Conservation (phyloP, 2,329 filamentous ascomycete genomes). For the Beauveria pseudobassiana region DNA sequence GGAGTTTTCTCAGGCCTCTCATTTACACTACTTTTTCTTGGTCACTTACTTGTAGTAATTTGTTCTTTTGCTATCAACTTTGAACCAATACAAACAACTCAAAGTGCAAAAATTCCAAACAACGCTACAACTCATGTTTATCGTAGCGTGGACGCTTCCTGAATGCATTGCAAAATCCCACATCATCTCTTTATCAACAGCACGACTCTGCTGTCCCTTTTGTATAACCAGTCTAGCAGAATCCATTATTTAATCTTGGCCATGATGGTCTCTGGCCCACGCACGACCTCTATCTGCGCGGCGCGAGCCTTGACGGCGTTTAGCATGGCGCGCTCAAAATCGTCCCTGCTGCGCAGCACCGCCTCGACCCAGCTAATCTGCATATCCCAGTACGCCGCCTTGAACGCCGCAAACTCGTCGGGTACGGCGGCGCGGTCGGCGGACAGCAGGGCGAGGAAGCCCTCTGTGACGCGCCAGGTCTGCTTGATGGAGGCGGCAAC, state of each 20-base stretch:
- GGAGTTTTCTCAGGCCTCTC: constrained; percentile 2
- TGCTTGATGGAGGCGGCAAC: constrained; percentile 65
- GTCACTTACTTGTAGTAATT: constrained; percentile 2
- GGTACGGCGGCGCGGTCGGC: constrained; percentile 67
- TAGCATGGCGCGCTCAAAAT: constrained; percentile 87
- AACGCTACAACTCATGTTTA: too few relatives aligned
- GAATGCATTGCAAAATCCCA: not conserved
- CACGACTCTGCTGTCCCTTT: not conserved
- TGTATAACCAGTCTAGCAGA: not conserved
- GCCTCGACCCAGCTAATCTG: constrained; percentile 94
- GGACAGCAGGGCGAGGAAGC: constrained; percentile 71
- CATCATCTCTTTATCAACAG: not conserved
- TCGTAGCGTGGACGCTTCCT: not conserved
- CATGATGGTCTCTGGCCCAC: constrained; percentile 90
- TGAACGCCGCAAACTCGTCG: constrained; percentile 76
- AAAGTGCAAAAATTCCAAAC: not conserved
- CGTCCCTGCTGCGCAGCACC: constrained; percentile 76
- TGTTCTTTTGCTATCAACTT: not conserved
- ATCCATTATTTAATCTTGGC: constrained; percentile 50
- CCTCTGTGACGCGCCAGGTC: constrained; percentile 87
- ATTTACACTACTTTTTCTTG: not conserved
- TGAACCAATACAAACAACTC: not conserved
- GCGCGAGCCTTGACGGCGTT: constrained; percentile 81
- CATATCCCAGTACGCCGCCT: constrained; percentile 84
- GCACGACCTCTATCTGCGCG: constrained; percentile 74